Percentiles rank a stretch among this genome's conserved stretches.
Evolutionary conservation across 352 stramenopile genomes (phyloP).

Genomic region (Phytophthora sojae): DNA sequence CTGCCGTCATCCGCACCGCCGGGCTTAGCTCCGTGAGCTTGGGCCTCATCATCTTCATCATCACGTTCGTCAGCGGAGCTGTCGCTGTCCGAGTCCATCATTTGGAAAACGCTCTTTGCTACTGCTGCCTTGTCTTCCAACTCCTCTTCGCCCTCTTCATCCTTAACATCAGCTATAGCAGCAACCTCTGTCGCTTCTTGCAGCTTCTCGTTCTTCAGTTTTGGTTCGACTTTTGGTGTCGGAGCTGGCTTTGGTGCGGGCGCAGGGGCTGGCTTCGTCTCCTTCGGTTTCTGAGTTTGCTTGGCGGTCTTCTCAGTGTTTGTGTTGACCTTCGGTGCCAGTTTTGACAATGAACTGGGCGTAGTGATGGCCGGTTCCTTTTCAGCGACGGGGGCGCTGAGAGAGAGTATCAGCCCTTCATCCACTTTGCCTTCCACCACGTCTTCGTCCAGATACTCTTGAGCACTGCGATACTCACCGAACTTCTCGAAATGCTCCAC

Average conservation of each 20-base stretch:
- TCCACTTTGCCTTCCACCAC: constrained; percentile 49
- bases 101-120: constrained; percentile 54
- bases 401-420: constrained; percentile 18
- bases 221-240: constrained; percentile 2
- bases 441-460: constrained; percentile 82
- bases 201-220: constrained; percentile 8
- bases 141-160: constrained; percentile 27
- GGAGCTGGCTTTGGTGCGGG: constrained; percentile 6
- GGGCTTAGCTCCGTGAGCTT: constrained; percentile 5
- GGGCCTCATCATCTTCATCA: constrained; percentile 30
- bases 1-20: constrained; percentile 3
- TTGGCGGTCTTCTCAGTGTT: constrained; percentile 17
- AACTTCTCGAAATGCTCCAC: constrained; percentile 93
- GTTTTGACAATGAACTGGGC: constrained; percentile 2
- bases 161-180: constrained; percentile 12
- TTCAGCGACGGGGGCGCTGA: background rate
- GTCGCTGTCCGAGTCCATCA: constrained; percentile 46
- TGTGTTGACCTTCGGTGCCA: constrained; percentile 1
- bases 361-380: background rate
- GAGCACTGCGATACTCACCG: constrained; percentile 91
- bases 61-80: constrained; percentile 39
- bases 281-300: constrained; percentile 19
- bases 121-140: constrained; percentile 24
- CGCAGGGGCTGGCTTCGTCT: background rate
- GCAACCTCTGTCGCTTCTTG: background rate